These are phyloP conservation scores for Leccinum fibrillosum DNA, from an alignment of 768 basidiomycete species.

Conservation along the genomic window DNA sequence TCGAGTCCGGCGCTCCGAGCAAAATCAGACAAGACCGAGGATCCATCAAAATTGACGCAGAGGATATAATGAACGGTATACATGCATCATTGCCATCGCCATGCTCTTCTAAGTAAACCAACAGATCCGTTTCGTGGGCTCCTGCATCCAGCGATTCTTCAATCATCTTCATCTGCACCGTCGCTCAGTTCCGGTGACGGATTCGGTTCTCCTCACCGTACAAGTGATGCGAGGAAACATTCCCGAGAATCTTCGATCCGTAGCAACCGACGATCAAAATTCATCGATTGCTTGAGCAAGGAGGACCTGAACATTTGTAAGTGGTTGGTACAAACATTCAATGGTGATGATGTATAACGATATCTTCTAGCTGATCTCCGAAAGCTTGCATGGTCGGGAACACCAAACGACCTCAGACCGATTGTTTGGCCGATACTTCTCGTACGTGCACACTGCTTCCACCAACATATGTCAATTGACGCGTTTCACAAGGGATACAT, in stretches of 20 bases:
- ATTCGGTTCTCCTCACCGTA: constrained; percentile 14
- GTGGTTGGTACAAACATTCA: constrained; percentile 22
- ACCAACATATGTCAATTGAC: constrained; percentile 5
- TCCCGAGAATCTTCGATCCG: constrained; percentile 74
- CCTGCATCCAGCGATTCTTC: constrained; percentile 30
- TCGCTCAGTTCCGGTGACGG: constrained; percentile 7
- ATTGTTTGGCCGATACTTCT: constrained; percentile 94
- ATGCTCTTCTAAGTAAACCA: constrained; percentile 30
- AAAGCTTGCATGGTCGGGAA: constrained; percentile 93
- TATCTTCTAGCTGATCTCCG: constrained; percentile 65
- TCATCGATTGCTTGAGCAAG: constrained; percentile 71
- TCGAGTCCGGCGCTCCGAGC: constrained; percentile 27
- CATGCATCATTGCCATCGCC: constrained; percentile 11
- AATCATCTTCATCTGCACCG: constrained; percentile 3
- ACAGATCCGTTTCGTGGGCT: constrained; percentile 61
- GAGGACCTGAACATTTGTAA: constrained; percentile 81
- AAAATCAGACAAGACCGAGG: constrained; percentile 47
- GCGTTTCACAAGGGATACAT: constrained; percentile 74
- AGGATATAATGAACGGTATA: constrained; percentile 76
- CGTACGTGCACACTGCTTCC: constrained; percentile 44
- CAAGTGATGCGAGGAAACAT: constrained; percentile 50
- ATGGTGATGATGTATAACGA: constrained; percentile 5
- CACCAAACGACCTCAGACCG: constrained; percentile 82
- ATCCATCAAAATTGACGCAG: constrained; percentile 61
- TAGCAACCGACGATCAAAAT: constrained; percentile 75